A percentile compares a stretch with the other conserved stretches of the same genome.
Conservation (phyloP, 148 eudicot genomes). For the Nyssa sinensis region DNA sequence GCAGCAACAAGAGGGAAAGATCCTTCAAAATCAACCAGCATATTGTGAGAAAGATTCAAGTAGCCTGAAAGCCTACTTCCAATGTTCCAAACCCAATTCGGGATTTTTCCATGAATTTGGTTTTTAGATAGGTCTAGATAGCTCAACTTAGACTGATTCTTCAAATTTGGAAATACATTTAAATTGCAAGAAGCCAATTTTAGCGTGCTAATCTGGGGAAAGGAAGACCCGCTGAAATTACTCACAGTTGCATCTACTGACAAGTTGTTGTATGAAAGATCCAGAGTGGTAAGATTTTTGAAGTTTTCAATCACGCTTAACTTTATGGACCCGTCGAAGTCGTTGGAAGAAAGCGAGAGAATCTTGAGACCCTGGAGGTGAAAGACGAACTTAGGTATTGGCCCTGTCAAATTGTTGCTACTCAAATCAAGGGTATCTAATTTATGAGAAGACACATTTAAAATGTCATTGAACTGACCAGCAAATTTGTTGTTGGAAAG, state of each 20-base stretch:
- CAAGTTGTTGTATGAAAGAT: slow-evolving; percentile 40
- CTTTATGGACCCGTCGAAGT: slow-evolving; percentile 20
- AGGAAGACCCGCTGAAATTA: background rate
- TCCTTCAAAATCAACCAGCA: slow-evolving; percentile 14
- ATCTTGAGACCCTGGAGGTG: slow-evolving; percentile 13
- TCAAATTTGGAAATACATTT: slow-evolving; percentile 12
- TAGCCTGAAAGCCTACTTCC: background rate
- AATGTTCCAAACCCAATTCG: slow-evolving; percentile 24
- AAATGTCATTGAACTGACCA: slow-evolving; percentile 8
- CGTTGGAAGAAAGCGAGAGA: slow-evolving; percentile 36
- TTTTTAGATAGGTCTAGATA: slow-evolving; percentile 17
- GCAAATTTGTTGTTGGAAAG: slow-evolving; percentile 26
- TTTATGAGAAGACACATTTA: background rate
- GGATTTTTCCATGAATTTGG: slow-evolving; percentile 24
- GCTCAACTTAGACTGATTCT: slow-evolving; percentile 10
- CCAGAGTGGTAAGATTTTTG: slow-evolving; percentile 25
- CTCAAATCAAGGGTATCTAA: slow-evolving; percentile 31
- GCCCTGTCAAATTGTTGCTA: slow-evolving; percentile 27
- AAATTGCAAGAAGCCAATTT: slow-evolving; percentile 35
- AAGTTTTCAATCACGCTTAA: slow-evolving; percentile 20
- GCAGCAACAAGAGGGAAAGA: slow-evolving; percentile 11
- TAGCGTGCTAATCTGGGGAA: slow-evolving; percentile 27
- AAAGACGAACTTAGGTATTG: slow-evolving; percentile 22
- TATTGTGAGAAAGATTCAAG: slow-evolving; percentile 18
- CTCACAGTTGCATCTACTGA: slow-evolving; percentile 10